Percentiles rank a stretch among this genome's conserved stretches.
phyloP scores from a whole-genome alignment of 768 basidiomycete species.

The Rhodosporidiobolus odoratus region DNA sequence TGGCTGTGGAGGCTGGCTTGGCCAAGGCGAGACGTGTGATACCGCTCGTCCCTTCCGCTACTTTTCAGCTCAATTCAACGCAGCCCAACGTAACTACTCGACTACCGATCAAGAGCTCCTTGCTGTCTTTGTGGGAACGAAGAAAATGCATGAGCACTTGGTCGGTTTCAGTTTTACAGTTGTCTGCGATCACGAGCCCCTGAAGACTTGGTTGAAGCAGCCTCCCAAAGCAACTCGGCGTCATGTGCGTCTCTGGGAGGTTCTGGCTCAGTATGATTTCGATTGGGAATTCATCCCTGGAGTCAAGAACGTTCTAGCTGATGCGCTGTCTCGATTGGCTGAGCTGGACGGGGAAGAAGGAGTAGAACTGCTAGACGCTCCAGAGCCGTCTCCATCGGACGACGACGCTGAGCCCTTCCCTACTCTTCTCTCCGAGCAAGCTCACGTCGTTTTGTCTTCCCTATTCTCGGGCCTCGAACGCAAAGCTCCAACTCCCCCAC shows the following conservation, averaged over 20 bases:
- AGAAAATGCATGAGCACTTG: too few species aligned
- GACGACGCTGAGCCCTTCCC: slow-evolving; percentile 1
- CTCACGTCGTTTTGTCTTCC: too few species aligned
- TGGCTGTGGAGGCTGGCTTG: too few species aligned
- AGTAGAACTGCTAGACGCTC: not conserved
- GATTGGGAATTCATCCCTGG: not conserved
- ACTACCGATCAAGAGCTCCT: too few species aligned
- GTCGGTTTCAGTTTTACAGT: too few species aligned
- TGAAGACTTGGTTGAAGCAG: not conserved
- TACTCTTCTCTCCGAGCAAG: not conserved
- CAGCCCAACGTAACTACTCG: too few species aligned
- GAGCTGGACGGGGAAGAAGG: not conserved
- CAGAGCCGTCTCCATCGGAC: not conserved
- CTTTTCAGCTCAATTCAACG: too few species aligned
- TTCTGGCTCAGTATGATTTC: not conserved
- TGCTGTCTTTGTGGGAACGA: too few species aligned
- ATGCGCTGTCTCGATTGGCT: not conserved
- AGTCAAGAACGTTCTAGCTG: not conserved
- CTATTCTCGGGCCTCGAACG: too few species aligned
- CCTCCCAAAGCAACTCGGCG: not conserved
- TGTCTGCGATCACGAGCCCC: not conserved
- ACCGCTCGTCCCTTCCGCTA: too few species aligned
- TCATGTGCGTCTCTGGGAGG: slow-evolving; percentile 6
- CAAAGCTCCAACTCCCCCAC: too few species aligned
- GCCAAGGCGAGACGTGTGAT: too few species aligned